These are phyloP conservation scores for Alternaria novae-zelandiae DNA, from an alignment of 2,329 filamentous ascomycete genomes.

Conservation along the genomic window DNA sequence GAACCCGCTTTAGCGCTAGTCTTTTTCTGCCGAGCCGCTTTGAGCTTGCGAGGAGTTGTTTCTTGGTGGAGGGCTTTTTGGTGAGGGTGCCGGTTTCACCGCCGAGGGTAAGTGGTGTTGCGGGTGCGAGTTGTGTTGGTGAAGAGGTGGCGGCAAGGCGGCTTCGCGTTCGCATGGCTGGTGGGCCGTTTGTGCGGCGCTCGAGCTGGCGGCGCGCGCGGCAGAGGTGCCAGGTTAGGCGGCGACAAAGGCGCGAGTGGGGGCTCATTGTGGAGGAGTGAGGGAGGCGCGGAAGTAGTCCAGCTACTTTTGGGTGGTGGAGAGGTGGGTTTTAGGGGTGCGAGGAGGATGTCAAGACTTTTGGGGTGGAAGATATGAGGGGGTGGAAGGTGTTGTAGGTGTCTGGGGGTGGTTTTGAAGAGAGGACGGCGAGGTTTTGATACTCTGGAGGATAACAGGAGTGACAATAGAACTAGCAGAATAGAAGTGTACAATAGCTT, in stretches of 20 bases:
- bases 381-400: neutral
- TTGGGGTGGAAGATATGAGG: neutral
- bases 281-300: neutral
- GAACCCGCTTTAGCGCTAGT: neutral
- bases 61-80: neutral
- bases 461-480: neutral
- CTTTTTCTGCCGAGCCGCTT: neutral
- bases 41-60: neutral
- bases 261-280: neutral
- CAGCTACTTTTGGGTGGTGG: neutral
- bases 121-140: neutral
- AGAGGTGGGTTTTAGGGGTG: neutral
- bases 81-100: neutral
- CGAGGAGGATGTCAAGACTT: neutral
- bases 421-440: neutral
- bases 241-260: neutral
- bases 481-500: neutral
- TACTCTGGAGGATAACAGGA: neutral
- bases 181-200: neutral
- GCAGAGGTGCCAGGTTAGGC: neutral
- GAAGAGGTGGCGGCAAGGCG: neutral
- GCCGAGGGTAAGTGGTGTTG: neutral
- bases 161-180: neutral
- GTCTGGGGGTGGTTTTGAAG: neutral
- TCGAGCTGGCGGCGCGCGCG: neutral